These are phyloP conservation scores for Kluyveromyces wickerhamii DNA, from an alignment of 805 yeast genomes.

Conservation along the genomic window DNA sequence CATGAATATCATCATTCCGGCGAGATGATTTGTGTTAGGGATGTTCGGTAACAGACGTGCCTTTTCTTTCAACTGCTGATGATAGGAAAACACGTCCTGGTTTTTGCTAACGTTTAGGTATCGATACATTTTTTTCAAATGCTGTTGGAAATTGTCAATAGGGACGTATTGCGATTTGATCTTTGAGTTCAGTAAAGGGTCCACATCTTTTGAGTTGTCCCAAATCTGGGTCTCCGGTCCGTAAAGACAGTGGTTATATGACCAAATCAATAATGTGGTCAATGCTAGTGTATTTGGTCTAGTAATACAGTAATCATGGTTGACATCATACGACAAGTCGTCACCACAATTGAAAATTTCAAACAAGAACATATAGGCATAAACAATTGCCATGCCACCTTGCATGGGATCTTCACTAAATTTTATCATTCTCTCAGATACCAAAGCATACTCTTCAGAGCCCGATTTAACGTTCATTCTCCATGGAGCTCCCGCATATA, in stretches of 20 bases:
- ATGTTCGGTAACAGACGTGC: constrained; percentile 35
- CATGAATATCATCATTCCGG: constrained; percentile 46
- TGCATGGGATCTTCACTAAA: constrained; percentile 30
- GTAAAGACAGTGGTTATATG: constrained; percentile 39
- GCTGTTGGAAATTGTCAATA: constrained; percentile 43
- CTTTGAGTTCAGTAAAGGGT: background rate
- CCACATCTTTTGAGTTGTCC: constrained; percentile 12
- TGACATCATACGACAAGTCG: constrained; percentile 41
- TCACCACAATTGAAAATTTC: constrained; percentile 48
- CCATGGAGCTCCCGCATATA: constrained; percentile 76
- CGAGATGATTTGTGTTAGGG: constrained; percentile 39
- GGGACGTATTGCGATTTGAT: constrained; percentile 20
- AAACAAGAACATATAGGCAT: constrained; percentile 52
- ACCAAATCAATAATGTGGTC: constrained; percentile 37
- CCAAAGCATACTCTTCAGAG: constrained; percentile 40
- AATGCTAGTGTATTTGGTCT: constrained; percentile 31
- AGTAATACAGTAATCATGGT: constrained; percentile 41
- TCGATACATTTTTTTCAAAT: constrained; percentile 41
- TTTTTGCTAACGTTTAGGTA: constrained; percentile 26
- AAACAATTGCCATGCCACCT: constrained; percentile 49
- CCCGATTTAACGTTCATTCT: constrained; percentile 64
- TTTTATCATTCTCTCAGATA: constrained; percentile 36
- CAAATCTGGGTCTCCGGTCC: constrained; percentile 39
- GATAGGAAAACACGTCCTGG: constrained; percentile 32
- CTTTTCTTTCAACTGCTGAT: constrained; percentile 35